Base-by-base conservation (phyloP, 164 flowering plant species). In the Buxus sempervirens region DNA sequence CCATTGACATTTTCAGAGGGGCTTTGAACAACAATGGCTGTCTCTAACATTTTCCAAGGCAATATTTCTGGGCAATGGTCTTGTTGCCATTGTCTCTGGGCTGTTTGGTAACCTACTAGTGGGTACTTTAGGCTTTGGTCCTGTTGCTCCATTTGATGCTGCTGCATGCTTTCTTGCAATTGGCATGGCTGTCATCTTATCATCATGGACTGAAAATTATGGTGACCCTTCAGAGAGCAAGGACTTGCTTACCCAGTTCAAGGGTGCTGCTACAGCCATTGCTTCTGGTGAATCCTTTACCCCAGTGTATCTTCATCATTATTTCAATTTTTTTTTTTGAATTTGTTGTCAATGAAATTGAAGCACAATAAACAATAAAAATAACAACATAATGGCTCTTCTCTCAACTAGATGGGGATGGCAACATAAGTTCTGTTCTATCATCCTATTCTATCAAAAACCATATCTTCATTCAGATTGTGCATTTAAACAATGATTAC, bases 81-180 rank as follows among this genome's bases (percentile, higher is more conserved):
- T 94, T 61, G 82, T 94, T 73, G 98, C 98, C 38, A 94, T 94
- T 69, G 13, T 91, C 10, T 28, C 97, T 76, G 96, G 98, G 59
- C 81, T 94, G 79, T 82, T 91, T 73, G 98, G 91, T 26, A 94
- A 94, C 77, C 10, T 90, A 12, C 85, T 94, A 2, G 90, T 91
- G 32, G 98, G 90, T 73, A 64, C 82, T 58, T 54, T 91, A 48
- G 72, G 76, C 67, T 90, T 94, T 74, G 98, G 98, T 1, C 96
- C 97, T 56, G 98, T 94, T 51, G 90, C 97, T 13, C 98, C 98
- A 6, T 94, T 94, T 73, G 98, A 94, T 82, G 98, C 97, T 64
- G 98, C 98, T 58, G 82, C 93, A 14, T 86, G 90, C 82, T 84
- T 94, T 82, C 93, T 94, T 60, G 89, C 97, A 24, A 83, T 94